These are phyloP conservation scores for Cordyceps javanica DNA, from an alignment of 2,329 filamentous ascomycete genomes.

Conservation along the genomic window DNA sequence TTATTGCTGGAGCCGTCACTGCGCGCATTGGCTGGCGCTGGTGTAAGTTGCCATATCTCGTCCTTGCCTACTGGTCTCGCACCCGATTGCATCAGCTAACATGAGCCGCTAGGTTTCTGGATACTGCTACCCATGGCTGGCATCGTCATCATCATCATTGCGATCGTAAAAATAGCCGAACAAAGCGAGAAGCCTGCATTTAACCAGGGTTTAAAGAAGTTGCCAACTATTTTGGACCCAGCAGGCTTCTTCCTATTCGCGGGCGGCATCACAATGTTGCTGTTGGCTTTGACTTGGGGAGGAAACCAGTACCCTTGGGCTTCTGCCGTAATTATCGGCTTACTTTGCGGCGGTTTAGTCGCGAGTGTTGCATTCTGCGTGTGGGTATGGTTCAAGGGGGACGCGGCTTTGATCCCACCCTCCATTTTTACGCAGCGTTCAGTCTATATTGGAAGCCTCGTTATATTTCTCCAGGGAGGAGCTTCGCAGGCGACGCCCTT, in stretches of 20 bases:
- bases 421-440: not conserved
- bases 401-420: not conserved
- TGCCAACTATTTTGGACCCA: slow-evolving; percentile 22
- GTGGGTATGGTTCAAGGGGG: not conserved
- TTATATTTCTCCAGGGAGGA: slow-evolving; percentile 3
- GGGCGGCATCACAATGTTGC: slow-evolving; percentile 36
- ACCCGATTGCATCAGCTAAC: no score
- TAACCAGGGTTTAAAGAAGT: not conserved
- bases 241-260: slow-evolving; percentile 39
- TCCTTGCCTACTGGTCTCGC: not conserved
- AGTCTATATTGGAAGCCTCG: not conserved
- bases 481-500: slow-evolving; percentile 8
- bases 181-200: not conserved
- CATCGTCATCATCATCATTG: not conserved
- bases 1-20: slow-evolving; percentile 10
- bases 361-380: not conserved
- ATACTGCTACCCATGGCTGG: slow-evolving; percentile 7
- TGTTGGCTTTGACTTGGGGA: slow-evolving; percentile 35
- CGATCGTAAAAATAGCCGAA: not conserved
- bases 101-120: slow-evolving; percentile 13
- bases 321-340: slow-evolving; percentile 36
- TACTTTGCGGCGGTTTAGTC: slow-evolving; percentile 20
- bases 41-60: slow-evolving; percentile 12
- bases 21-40: slow-evolving; percentile 10
- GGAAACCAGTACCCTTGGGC: slow-evolving; percentile 36